Conservation (phyloP, 371 early-diverging fungal genomes). For the Syncephalastrum monosporum region DNA sequence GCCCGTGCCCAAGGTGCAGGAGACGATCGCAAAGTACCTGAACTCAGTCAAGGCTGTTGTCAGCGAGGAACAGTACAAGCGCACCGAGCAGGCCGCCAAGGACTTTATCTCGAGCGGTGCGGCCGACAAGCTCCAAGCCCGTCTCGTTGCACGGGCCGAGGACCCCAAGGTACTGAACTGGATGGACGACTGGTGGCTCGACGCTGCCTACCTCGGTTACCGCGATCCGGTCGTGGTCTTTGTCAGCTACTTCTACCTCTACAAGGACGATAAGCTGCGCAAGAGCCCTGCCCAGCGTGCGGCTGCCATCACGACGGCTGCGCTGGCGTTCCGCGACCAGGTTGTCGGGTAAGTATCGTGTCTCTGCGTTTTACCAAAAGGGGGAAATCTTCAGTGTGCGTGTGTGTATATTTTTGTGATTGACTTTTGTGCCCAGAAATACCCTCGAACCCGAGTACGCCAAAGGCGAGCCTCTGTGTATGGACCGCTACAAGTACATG, state of each 20-base stretch:
- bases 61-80: conserved; percentile 67
- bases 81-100: conserved; percentile 67
- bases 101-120: conserved; percentile 81
- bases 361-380: neutral
- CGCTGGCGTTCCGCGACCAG: conserved; percentile 81
- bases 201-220: conserved; percentile 90
- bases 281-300: conserved; percentile 81
- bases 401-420: neutral
- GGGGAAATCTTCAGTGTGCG: conserved; percentile 5
- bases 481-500: conserved; percentile 92
- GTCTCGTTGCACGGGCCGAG: conserved; percentile 71
- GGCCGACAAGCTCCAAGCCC: conserved; percentile 81
- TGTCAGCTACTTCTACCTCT: conserved; percentile 83
- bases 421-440: conserved; percentile 38
- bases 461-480: conserved; percentile 79
- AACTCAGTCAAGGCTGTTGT: conserved; percentile 76
- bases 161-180: conserved; percentile 74
- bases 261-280: conserved; percentile 81
- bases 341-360: conserved; percentile 58
- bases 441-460: conserved; percentile 85
- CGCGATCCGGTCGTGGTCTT: conserved; percentile 93
- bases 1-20: conserved; percentile 86
- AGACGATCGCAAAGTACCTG: conserved; percentile 81
- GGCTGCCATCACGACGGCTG: conserved; percentile 85
- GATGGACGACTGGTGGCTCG: conserved; percentile 97